These are phyloP conservation scores for Blastocystis hominis DNA, from an alignment of 352 stramenopile genomes.

Conservation along the genomic window DNA sequence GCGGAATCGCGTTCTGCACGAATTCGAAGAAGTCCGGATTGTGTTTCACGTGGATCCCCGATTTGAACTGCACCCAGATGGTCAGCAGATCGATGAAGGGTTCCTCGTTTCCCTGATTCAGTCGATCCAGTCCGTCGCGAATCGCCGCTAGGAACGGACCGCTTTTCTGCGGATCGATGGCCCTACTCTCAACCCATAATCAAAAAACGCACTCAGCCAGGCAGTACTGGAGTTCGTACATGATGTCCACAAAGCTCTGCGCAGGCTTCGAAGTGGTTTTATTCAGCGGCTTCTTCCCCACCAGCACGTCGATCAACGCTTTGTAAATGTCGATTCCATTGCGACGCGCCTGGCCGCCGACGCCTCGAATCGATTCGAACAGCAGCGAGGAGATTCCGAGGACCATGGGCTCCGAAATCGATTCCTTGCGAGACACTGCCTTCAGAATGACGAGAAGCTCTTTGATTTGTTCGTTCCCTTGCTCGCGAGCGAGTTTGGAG, in stretches of 20 bases:
- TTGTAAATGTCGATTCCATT: constrained; percentile 21
- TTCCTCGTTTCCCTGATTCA: not conserved
- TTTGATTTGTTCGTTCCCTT: constrained; percentile 41
- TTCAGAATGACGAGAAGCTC: constrained; percentile 35
- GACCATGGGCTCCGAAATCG: constrained; percentile 36
- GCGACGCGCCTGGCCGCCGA: not conserved
- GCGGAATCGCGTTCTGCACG: not conserved
- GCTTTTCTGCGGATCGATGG: not conserved
- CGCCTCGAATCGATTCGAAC: constrained; percentile 54
- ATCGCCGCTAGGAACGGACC: not conserved
- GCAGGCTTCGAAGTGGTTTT: not conserved
- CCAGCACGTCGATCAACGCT: not conserved
- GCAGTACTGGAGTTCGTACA: constrained; percentile 20
- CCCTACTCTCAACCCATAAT: not conserved
- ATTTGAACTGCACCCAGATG: not conserved
- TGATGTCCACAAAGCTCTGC: not conserved
- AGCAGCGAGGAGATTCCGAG: constrained; percentile 45
- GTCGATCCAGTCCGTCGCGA: not conserved
- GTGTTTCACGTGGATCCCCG: not conserved
- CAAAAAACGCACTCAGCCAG: constrained; percentile 10
- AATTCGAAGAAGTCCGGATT: not conserved
- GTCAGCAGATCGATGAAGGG: not conserved
- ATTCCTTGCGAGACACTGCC: not conserved
- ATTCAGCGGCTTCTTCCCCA: not conserved
- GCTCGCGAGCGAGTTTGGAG: not conserved